Evolutionary conservation across 257 asterid species (phyloP), one percentile per base, ranked within the genome.

Genomic region (Linderniella brevidens): DNA sequence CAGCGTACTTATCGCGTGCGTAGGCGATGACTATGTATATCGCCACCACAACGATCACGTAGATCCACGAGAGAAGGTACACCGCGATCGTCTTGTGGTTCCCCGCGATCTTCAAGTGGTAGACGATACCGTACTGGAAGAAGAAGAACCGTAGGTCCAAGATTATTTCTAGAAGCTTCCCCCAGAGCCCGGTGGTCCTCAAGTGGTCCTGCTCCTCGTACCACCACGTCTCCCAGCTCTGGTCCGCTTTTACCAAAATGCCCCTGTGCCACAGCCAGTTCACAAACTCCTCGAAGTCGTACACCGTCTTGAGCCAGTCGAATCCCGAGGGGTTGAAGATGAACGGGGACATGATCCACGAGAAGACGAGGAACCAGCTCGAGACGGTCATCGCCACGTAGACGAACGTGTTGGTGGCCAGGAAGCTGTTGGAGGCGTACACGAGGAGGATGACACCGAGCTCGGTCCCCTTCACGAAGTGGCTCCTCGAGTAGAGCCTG

Each of bases 141-240:
- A 88, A 78, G 86, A 88, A 88, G 84, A 84, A 88, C 12, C 98
- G 96, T 36, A 88, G 85, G 68, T 76, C 84, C 73, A 88, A 60
- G 55, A 84, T 69, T 48, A 74, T 73, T 67, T 88, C 98, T 56
- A 81, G 49, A 35, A 75, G 45, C 66, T 77, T 84, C 43, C 98
- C 98, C 92, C 82, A 84, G 25, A 80, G 57, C 58, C 98, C 98
- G 47, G 98, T 88, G 40, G 92, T 84, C 65, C 98, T 76, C 39
- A 88, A 55, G 70, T 88, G 98, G 69, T 84, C 96, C 58, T 84
- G 96, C 74, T 90, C 98, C 71, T 90, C 98, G 8, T 76, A 60
- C 98, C 98, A 90, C 98, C 98, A 90, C 65, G 74, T 66, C 70
- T 90, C 93, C 96, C 98, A 90, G 79, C 98, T 84, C 68, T 84